Evolutionary conservation across 2,329 filamentous ascomycete genomes (phyloP).

Genomic region (Coleophoma eucalyptorum): DNA sequence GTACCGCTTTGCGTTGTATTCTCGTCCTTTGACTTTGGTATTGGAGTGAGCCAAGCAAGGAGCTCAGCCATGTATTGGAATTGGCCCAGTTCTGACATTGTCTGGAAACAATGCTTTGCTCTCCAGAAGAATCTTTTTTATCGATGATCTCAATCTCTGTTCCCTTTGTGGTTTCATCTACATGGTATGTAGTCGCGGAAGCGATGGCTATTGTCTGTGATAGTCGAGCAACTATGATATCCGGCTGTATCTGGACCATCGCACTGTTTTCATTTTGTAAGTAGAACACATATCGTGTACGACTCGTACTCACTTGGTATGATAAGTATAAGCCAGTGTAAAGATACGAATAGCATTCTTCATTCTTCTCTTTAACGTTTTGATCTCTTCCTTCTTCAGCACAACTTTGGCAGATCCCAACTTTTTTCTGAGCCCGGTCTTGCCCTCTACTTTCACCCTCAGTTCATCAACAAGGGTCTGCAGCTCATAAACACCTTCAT

Average conservation of each 20-base stretch:
- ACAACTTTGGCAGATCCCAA: constrained; percentile 5
- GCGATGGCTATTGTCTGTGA: no score
- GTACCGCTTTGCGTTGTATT: background rate
- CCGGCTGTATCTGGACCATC: constrained; percentile 10
- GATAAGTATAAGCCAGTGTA: background rate
- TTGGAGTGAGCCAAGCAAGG: constrained; percentile 3
- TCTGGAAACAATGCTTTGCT: background rate
- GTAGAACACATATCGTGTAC: background rate
- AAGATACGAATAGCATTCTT: constrained; percentile 5
- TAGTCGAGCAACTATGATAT: constrained; percentile 5
- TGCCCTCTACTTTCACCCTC: constrained; percentile 2
- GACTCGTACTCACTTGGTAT: background rate
- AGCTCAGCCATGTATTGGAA: constrained; percentile 1
- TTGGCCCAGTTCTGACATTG: constrained; percentile 1
- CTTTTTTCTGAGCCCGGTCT: constrained; percentile 5
- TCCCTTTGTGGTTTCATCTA: background rate
- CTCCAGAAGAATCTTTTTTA: background rate
- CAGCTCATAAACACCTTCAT: constrained; percentile 3
- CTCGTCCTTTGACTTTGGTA: background rate
- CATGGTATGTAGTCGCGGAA: background rate
- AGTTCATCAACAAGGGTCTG: constrained; percentile 1
- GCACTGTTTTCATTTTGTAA: background rate
- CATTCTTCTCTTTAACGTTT: constrained; percentile 6
- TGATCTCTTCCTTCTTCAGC: constrained; percentile 7
- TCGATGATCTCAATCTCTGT: background rate